Evolutionary conservation across 257 asterid genomes (phyloP), one percentile per base, ranked within the genome.

Genomic region (Rubia yunnanensis): DNA sequence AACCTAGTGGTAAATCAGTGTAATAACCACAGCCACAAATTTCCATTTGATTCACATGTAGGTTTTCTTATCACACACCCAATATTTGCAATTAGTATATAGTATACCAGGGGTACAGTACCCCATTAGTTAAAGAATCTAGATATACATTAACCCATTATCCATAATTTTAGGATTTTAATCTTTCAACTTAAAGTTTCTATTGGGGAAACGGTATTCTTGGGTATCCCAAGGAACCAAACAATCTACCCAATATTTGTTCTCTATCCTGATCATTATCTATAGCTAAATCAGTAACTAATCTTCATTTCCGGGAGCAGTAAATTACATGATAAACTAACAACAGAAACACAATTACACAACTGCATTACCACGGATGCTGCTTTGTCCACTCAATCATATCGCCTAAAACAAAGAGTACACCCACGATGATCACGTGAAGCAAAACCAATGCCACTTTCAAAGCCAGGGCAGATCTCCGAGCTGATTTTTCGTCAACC

Each of bases 401-500:
- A 78, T 84, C 91, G 72, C 67, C 34, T 44, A 90, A 79, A 64
- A 80, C 26, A 60, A 88, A 80, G 18, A 94, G 63, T 69, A 80
- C 80, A 35, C 92, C 95, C 14, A 73, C 79, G 46, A 67, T 83
- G 28, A 86, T 72, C 69, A 94, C 77, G 85, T 94, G 99, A 82
- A 94, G 88, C 65, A 75, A n/a, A 76, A 94, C 95, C 86, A 94
- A 71, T 39, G 95, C 86, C 48, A 82, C 59, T 77, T 81, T 88
- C 83, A 94, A 77, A 48, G 79, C 78, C 49, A 86, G 68, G 53
- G 89, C 81, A 64, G 97, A 87, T 86, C 99, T 81, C 79, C 94
- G 89, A 77, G 74, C 99, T 90, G 36, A 52, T 41, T 24, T 18
- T 46, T 35, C 50, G 60, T 66, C 71, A 22, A 52, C 27, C 30